phyloP scores from a whole-genome alignment of 2,329 filamentous ascomycete genomes.

The Alternaria conjuncta region DNA sequence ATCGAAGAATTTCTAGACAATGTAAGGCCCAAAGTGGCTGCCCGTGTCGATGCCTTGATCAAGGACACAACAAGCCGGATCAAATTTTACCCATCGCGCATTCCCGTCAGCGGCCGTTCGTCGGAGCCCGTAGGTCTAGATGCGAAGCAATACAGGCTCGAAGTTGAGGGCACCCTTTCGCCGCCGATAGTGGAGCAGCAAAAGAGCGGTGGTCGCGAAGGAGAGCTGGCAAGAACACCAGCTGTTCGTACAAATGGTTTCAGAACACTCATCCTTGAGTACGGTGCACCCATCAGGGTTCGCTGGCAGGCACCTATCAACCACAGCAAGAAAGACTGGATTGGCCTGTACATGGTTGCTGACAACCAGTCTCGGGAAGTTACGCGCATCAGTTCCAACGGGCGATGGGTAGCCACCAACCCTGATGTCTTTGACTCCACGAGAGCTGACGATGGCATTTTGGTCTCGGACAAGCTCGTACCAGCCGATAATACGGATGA shows the following conservation, averaged over 20 bases:
- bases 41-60: slow-evolving; percentile 84
- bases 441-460: slow-evolving; percentile 76
- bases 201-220: slow-evolving; percentile 74
- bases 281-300: slow-evolving; percentile 87
- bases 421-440: slow-evolving; percentile 76
- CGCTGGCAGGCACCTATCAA: slow-evolving; percentile 88
- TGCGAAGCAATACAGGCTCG: slow-evolving; percentile 78
- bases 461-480: slow-evolving; percentile 70
- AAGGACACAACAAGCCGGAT: slow-evolving; percentile 87
- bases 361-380: slow-evolving; percentile 87
- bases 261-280: slow-evolving; percentile 82
- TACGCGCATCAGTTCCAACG: slow-evolving; percentile 83
- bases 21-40: slow-evolving; percentile 83
- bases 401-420: slow-evolving; percentile 86
- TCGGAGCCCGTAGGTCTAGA: slow-evolving; percentile 82
- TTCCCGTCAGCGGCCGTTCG: slow-evolving; percentile 80
- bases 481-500: slow-evolving; percentile 52
- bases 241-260: slow-evolving; percentile 66
- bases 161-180: slow-evolving; percentile 69
- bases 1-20: slow-evolving; percentile 89
- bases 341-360: slow-evolving; percentile 93
- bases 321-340: slow-evolving; percentile 92
- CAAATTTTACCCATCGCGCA: slow-evolving; percentile 84
- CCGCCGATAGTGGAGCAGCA: slow-evolving; percentile 60
- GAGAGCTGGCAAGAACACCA: slow-evolving; percentile 70